A percentile compares a stretch with the other conserved stretches of the same genome.
Conservation (phyloP, 208 protist species). For the Willaertia magna region DNA sequence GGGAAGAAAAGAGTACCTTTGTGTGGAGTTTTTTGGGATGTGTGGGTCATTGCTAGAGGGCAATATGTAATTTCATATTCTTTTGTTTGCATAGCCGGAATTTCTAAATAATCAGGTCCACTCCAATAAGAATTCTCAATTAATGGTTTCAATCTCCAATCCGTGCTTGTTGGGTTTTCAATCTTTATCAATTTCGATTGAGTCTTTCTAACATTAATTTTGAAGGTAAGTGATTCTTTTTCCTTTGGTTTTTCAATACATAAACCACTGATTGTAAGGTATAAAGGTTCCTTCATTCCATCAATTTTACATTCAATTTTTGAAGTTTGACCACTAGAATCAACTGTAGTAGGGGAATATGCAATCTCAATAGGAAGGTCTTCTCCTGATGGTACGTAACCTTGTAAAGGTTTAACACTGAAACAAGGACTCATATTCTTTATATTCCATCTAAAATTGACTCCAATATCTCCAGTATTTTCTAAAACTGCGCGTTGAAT, state of each 20-base stretch:
- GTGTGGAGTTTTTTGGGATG: conserved; percentile 43
- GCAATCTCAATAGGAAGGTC: conserved; percentile 69
- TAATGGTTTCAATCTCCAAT: conserved; percentile 65
- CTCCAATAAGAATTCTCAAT: conserved; percentile 61
- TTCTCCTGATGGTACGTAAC: conserved; percentile 63
- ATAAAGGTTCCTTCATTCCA: conserved; percentile 40
- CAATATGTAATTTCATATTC: conserved; percentile 62
- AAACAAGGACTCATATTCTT: conserved; percentile 44
- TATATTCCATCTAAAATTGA: conserved; percentile 67
- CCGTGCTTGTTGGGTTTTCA: conserved; percentile 51
- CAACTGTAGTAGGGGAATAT: conserved; percentile 54
- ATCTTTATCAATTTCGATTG: conserved; percentile 49
- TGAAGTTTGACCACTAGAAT: conserved; percentile 29
- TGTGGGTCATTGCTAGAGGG: conserved; percentile 54
- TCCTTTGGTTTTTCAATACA: conserved; percentile 49
- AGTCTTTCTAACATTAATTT: conserved; percentile 54
- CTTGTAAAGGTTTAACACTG: conserved; percentile 52
- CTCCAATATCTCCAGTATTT: conserved; percentile 85
- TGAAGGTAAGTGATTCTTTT: conserved; percentile 55
- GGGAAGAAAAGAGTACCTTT: conserved; percentile 72
- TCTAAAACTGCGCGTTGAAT: conserved; percentile 65
- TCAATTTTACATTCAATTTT: conserved; percentile 58
- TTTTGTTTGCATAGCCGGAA: conserved; percentile 51
- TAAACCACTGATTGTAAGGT: conserved; percentile 63
- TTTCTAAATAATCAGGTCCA: conserved; percentile 40